phyloP scores from a whole-genome alignment of 2,329 filamentous ascomycete genomes.

The Neofusicoccum parvum region DNA sequence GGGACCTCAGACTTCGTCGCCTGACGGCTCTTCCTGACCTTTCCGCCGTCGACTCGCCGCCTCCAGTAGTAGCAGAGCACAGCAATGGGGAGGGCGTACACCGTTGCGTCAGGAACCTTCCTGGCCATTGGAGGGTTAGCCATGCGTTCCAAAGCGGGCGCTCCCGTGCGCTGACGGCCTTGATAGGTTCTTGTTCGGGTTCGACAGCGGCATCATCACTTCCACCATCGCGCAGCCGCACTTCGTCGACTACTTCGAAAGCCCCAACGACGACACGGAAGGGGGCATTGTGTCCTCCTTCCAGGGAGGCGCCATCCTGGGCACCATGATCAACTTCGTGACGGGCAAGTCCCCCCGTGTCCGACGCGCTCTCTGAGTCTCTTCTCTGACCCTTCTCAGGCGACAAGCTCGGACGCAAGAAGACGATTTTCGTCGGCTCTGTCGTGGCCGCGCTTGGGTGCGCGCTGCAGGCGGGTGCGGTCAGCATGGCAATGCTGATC shows the following conservation, averaged over 20 bases:
- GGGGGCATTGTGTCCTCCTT: slow-evolving; percentile 43
- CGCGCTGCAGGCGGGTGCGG: slow-evolving; percentile 40
- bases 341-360: neutral
- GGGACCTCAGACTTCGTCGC: too few species aligned
- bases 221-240: slow-evolving; percentile 33
- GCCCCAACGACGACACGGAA: slow-evolving; percentile 28
- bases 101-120: neutral
- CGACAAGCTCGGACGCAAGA: slow-evolving; percentile 27
- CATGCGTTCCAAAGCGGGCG: neutral
- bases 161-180: too few species aligned
- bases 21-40: neutral
- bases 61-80: neutral
- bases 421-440: slow-evolving; percentile 34
- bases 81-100: neutral
- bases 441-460: slow-evolving; percentile 37
- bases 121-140: neutral
- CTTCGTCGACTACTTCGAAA: slow-evolving; percentile 34
- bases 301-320: slow-evolving; percentile 37
- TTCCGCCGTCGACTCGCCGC: neutral
- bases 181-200: slow-evolving; percentile 30
- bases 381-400: slow-evolving; percentile 19
- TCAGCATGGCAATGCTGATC: slow-evolving; percentile 49
- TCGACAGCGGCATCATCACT: slow-evolving; percentile 38
- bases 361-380: neutral
- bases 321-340: slow-evolving; percentile 22